Base-by-base conservation (phyloP, 192 early-diverging fungal genomes). In the Entomortierella parvispora region DNA sequence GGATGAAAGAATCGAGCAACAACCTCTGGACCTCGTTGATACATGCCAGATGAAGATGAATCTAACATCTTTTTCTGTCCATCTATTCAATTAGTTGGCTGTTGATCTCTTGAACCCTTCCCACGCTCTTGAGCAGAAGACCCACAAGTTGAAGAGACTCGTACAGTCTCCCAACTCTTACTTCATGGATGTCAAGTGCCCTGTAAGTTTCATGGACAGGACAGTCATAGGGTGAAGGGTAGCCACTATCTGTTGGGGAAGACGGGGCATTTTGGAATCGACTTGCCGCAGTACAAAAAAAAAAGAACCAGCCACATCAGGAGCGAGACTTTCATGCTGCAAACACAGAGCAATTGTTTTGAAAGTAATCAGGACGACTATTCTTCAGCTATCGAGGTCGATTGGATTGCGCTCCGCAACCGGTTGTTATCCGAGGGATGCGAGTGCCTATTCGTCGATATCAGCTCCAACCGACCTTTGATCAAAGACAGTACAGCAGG, bases 161-260 rank as follows among this genome's bases (percentile, higher is more conserved):
- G 96, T 97, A 81, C 96, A 95, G 88, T 90, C 88, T 84, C 95
- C 95, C 71, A 94, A 97, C 92, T 96, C 96, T 45, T 97, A 91
- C 91, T 97, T 97, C 84, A 97, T 97, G 94, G 96, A 97, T 72
- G 95, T 97, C 59, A 96, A 96, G 87, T 96, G 94, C 90, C 86
- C 93, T 77, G 74, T 77, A 77, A 77, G 74, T 77, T 18, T 68
- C 56, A 14, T 37, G 4, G 17, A 65, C 32, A n/a, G n/a, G n/a
- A n/a, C n/a, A n/a, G n/a, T n/a, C n/a, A n/a, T n/a, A n/a, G n/a
- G n/a, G n/a, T n/a, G n/a, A n/a, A n/a, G n/a, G n/a, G n/a, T n/a
- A n/a, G n/a, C n/a, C n/a, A n/a, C n/a, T n/a, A n/a, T n/a, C n/a
- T n/a, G n/a, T n/a, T n/a, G n/a, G n/a, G n/a, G n/a, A n/a, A n/a